Base-by-base conservation (phyloP, 2,329 filamentous ascomycete genomes). In the Zelopaecilomyces penicillatus region DNA sequence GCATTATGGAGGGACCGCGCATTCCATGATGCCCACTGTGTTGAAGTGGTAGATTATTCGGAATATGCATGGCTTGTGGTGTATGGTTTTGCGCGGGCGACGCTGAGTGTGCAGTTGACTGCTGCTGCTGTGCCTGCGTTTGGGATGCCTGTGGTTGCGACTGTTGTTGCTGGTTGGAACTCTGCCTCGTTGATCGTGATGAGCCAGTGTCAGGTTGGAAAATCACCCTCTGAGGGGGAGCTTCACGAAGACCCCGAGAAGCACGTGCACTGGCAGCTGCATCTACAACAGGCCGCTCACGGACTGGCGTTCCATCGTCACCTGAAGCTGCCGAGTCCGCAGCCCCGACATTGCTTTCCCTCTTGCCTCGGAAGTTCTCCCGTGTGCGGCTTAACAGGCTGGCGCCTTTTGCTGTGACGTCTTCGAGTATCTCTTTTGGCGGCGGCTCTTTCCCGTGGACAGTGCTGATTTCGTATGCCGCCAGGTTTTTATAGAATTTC, bases 401-500 rank as follows among this genome's bases (percentile, higher is more conserved):
- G 12, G 85, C 87, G 41, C 88, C 87, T 63, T 90, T 93, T 6
- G 88, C 89, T 6, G 87, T 91, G 10, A 87, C 85, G 37, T 89
- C 82, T 64, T 95, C 89, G 31, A 95, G 71, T 39, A 95, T 94
- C 56, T 94, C 87, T 54, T 85, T 88, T 5, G 88, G 87, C 11
- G 89, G 89, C 0, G 89, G 89, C 50, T 89, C 86, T 63, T 85
- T 82, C 43, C 82, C 77, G 66, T 90, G 85, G 36, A 89, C 68
- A 8, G 80, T 83, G 39, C 78, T 79, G 57, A 95, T 93, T 65
- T 95, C 89, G 65, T 85, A 95, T 2, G 89, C 88, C 9, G 85
- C 84, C 37, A 95, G 76, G 57, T 91, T 88, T 64, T 88, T 90
- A 71, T 94, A 94, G 68, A 93, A 95, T 50, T 85, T 82, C 45